Percentiles rank a stretch among this genome's conserved stretches.
These are phyloP conservation scores for Neopestalotiopsis rosae DNA, from an alignment of 2,329 filamentous ascomycete genomes.

Conservation along the genomic window DNA sequence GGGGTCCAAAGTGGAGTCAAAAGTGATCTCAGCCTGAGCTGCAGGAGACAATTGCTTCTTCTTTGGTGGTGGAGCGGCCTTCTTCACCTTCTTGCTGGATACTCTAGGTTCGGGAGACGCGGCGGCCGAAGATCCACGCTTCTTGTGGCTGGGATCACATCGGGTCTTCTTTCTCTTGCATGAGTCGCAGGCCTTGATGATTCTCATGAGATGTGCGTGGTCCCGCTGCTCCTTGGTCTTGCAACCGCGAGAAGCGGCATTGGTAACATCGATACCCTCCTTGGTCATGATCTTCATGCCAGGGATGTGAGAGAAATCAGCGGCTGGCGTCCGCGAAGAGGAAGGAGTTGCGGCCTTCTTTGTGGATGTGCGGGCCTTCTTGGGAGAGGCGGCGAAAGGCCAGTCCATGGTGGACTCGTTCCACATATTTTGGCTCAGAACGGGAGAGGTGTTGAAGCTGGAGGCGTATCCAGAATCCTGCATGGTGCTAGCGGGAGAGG, in stretches of 20 bases:
- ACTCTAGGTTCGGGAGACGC: conserved; percentile 36
- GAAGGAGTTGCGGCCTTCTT: conserved; percentile 32
- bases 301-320: conserved; percentile 59
- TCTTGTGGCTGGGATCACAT: conserved; percentile 65
- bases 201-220: conserved; percentile 69
- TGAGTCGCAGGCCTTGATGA: conserved; percentile 69
- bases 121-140: conserved; percentile 43
- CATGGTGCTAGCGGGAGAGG: conserved; percentile 51
- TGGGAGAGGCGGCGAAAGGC: conserved; percentile 36
- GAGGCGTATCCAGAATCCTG: conserved; percentile 53
- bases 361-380: conserved; percentile 32
- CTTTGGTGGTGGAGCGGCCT: conserved; percentile 30
- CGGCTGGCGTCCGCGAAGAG: conserved; percentile 24
- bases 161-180: conserved; percentile 69
- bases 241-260: conserved; percentile 64
- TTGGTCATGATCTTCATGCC: conserved; percentile 72
- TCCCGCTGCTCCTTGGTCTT: conserved; percentile 73
- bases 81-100: conserved; percentile 49
- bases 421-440: conserved; percentile 54
- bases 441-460: conserved; percentile 55
- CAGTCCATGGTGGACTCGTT: conserved; percentile 38
- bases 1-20: conserved; percentile 24
- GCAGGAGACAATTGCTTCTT: conserved; percentile 22
- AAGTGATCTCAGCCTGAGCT: conserved; percentile 19
- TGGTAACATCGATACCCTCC: conserved; percentile 67